Percentiles rank a stretch among this genome's conserved stretches.
These are phyloP conservation scores for Serendipita sp. DNA, from an alignment of 1,284 basidiomycete genomes.

Conservation along the genomic window DNA sequence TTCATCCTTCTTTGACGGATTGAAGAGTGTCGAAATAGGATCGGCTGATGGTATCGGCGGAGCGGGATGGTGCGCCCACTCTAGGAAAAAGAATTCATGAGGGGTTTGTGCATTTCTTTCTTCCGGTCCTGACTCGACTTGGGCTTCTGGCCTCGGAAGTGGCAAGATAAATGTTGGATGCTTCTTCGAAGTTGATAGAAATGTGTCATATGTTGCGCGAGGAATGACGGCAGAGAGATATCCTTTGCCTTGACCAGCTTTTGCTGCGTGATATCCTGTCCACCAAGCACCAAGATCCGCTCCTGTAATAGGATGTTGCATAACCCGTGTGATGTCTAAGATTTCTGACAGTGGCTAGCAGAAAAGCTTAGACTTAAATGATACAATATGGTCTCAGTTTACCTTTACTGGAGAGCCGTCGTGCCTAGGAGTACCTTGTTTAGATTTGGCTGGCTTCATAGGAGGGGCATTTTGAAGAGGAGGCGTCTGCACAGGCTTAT, in stretches of 20 bases:
- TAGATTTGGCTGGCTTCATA: constrained; percentile 16
- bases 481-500: constrained; percentile 16
- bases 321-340: constrained; percentile 59
- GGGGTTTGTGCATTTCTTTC: constrained; percentile 29
- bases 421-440: constrained; percentile 24
- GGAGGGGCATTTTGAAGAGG: constrained; percentile 11
- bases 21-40: constrained; percentile 16
- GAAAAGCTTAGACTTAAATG: constrained; percentile 7
- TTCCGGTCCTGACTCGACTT: constrained; percentile 21
- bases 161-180: constrained; percentile 74
- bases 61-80: constrained; percentile 68
- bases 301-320: constrained; percentile 54
- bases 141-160: constrained; percentile 35
- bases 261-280: constrained; percentile 77
- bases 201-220: constrained; percentile 52
- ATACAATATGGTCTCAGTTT: constrained; percentile 14
- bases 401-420: constrained; percentile 62
- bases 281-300: constrained; percentile 67
- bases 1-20: constrained; percentile 9
- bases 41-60: constrained; percentile 35
- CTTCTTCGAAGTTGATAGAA: constrained; percentile 45
- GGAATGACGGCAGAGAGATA: constrained; percentile 73
- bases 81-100: constrained; percentile 79
- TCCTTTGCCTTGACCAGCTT: constrained; percentile 60
- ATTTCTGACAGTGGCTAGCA: constrained; percentile 64